Evolutionary conservation across 2,329 filamentous ascomycete genomes (phyloP), one percentile per base, ranked within the genome.

Genomic region (Hirsutella rhossiliensis): DNA sequence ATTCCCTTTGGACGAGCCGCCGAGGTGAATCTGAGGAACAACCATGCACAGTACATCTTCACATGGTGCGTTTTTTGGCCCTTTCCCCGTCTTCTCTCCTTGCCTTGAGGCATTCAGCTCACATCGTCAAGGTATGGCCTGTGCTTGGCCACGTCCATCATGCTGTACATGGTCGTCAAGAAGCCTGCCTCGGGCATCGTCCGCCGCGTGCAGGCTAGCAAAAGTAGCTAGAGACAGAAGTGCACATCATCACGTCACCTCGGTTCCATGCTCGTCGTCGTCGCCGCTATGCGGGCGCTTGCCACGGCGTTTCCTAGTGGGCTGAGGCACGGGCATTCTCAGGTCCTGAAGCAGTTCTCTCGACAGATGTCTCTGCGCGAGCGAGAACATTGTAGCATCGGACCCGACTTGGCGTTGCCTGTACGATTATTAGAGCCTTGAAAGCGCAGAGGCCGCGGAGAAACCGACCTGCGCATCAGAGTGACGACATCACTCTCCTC

Each of bases 41-140:
- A 94, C 65, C 92, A 98, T 65, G 81, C 87, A 50, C 92, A 97
- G 71, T 98, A 98, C 65, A 98, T 98, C 54, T 92, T 96, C 63
- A 98, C 92, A 52, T 98, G 92, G 92, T 97, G 78, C 58, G 80
- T 65, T 36, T 36, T 29, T 41, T 18, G 38, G 17, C 29, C 19
- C 39, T 38, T 20, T 13, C 12, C 40, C n/a, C n/a, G n/a, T n/a
- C n/a, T n/a, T n/a, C n/a, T n/a, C n/a, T n/a, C n/a, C 15, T 44
- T 47, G 32, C n/a, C n/a, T 32, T 23, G 13, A 28, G 20, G 13
- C 27, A 38, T 34, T 32, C 40, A 20, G 42, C 46, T 49, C 23
- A 39, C 29, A 8, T 31, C 13, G 5, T 52, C 42, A 17, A 95
- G 88, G 88, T 96, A 94, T 59, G 86, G 84, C 49, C 75, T 94